Percentiles rank a stretch among this genome's conserved stretches.
Conservation (phyloP, 306 rosid species). For the Heteromeles arbutifolia region DNA sequence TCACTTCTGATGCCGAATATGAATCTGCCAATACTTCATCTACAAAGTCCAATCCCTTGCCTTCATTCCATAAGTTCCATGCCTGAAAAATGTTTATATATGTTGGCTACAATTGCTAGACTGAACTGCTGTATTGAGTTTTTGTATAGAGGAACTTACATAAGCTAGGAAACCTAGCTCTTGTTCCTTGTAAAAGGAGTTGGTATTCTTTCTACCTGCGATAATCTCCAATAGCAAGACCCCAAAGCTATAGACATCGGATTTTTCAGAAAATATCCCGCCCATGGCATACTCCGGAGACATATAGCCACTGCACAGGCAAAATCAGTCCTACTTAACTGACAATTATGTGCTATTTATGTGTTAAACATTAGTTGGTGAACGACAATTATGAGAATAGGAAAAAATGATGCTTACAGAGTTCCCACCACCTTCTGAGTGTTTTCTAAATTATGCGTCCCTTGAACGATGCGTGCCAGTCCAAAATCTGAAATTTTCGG, state of each 20-base stretch:
- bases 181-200: neutral
- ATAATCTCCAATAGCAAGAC: constrained; percentile 29
- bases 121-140: neutral
- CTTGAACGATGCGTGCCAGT: constrained; percentile 20
- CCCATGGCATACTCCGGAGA: constrained; percentile 22
- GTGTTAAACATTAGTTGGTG: too few species aligned
- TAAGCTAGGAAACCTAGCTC: constrained; percentile 16
- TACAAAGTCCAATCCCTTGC: too few species aligned
- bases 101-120: neutral
- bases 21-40: too few species aligned
- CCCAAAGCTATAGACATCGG: constrained; percentile 28
- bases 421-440: constrained; percentile 29
- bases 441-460: constrained; percentile 9
- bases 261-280: constrained; percentile 22
- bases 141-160: constrained; percentile 2
- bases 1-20: too few species aligned
- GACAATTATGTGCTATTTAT: too few species aligned
- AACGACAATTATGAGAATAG: neutral
- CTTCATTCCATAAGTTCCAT: too few species aligned
- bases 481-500: constrained; percentile 35
- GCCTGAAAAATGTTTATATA: neutral
- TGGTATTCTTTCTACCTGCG: constrained; percentile 17
- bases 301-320: constrained; percentile 17
- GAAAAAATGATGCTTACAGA: constrained; percentile 9
- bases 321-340: neutral